Evolutionary conservation across 2,329 filamentous ascomycete genomes (phyloP).

Genomic region (Colletotrichum shisoi): DNA sequence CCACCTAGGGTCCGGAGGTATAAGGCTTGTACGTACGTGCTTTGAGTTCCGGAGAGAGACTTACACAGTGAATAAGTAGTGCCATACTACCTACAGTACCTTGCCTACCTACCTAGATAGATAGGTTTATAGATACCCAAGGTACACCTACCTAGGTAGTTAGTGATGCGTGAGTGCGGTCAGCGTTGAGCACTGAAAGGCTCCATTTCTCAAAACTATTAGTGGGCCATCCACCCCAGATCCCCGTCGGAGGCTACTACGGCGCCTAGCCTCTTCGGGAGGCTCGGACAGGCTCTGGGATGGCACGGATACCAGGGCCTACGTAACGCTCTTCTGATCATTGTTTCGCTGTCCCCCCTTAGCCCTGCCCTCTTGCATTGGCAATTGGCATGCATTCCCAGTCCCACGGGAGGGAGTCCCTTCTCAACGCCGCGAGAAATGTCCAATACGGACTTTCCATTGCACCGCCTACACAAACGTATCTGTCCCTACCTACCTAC

Average conservation of each 20-base stretch:
- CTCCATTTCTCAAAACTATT: constrained; percentile 17
- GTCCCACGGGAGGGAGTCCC: not conserved
- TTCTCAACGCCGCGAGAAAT: too few species aligned
- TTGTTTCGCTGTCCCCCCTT: not conserved
- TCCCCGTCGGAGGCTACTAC: constrained; percentile 12
- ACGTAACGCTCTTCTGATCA: constrained; percentile 29
- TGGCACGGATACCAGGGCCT: constrained; percentile 33
- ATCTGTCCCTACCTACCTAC: too few species aligned
- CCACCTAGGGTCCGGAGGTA: too few species aligned
- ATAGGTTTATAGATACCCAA: too few species aligned
- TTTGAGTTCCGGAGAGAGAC: not conserved
- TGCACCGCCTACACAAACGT: too few species aligned
- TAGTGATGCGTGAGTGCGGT: constrained; percentile 24
- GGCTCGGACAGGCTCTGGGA: constrained; percentile 25
- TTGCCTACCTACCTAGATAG: too few species aligned
- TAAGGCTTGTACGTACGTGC: too few species aligned
- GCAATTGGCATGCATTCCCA: not conserved
- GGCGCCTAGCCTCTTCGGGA: constrained; percentile 14
- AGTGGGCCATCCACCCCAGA: constrained; percentile 7
- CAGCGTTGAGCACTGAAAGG: constrained; percentile 3
- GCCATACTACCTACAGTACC: too few species aligned
- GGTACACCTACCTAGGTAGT: too few species aligned
- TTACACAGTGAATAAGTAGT: too few species aligned
- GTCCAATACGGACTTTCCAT: too few species aligned
- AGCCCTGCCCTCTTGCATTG: not conserved